Percentiles rank a stretch among this genome's conserved stretches.
These are phyloP conservation scores for Penicillium chermesinum DNA, from an alignment of 495 filamentous ascomycete species.

Conservation along the genomic window DNA sequence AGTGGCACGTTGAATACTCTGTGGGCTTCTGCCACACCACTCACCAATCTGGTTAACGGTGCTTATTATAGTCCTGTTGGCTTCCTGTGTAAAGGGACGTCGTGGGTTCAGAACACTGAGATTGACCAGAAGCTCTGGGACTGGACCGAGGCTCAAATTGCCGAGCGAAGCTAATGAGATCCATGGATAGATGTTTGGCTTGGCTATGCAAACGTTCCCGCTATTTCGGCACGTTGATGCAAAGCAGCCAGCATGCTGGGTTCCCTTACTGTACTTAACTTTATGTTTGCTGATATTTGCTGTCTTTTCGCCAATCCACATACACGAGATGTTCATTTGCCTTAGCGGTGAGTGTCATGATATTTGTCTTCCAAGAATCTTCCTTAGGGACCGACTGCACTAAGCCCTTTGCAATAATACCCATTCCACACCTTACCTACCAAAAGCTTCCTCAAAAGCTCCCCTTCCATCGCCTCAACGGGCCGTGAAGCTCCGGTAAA, in stretches of 20 bases:
- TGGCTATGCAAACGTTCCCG: no score
- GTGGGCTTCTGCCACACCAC: conserved; percentile 45
- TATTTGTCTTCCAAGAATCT: no score
- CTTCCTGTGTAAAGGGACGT: conserved; percentile 27
- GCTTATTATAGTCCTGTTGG: conserved; percentile 57
- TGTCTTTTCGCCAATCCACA: neutral
- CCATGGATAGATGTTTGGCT: no score
- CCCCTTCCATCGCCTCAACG: conserved; percentile 39
- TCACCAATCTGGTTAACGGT: conserved; percentile 40
- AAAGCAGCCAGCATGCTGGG: no score
- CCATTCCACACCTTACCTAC: no score
- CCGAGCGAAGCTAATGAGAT: conserved; percentile 13
- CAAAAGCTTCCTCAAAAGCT: neutral
- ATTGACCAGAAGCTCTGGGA: conserved; percentile 54
- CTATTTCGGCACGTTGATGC: no score
- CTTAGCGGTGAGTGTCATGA: no score
- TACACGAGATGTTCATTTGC: neutral
- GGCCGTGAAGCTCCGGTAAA: conserved; percentile 56
- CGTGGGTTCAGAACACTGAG: conserved; percentile 39
- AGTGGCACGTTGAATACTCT: conserved; percentile 55
- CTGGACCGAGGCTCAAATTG: conserved; percentile 56
- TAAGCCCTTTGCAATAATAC: no score
- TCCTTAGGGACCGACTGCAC: no score
- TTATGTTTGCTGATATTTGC: no score
- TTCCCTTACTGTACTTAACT: neutral